These are phyloP conservation scores for Rosa chinensis DNA, from an alignment of 306 rosid species.

Conservation along the genomic window DNA sequence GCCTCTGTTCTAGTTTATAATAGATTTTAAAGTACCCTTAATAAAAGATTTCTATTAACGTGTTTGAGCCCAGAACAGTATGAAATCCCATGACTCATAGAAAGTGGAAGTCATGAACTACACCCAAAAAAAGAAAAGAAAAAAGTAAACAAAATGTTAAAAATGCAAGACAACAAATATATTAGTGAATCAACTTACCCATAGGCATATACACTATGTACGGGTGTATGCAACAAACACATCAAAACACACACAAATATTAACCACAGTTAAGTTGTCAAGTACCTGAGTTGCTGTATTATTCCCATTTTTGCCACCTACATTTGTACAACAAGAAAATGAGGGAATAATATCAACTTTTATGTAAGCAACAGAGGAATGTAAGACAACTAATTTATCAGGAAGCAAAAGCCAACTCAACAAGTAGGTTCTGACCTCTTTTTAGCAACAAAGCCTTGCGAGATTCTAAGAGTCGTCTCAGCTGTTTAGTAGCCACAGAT, in stretches of 20 bases:
- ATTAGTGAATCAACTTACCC: not conserved
- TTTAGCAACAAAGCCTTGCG: slow-evolving; percentile 55
- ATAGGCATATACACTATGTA: not conserved
- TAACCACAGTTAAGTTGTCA: slow-evolving; percentile 4
- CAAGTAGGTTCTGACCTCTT: slow-evolving; percentile 40
- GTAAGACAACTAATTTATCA: not conserved
- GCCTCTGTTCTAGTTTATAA: not conserved
- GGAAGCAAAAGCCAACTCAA: not conserved
- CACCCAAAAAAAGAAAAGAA: not conserved
- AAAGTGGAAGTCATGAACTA: not conserved
- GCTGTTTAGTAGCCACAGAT: slow-evolving; percentile 59
- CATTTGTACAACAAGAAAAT: slow-evolving; percentile 27
- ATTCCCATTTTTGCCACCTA: slow-evolving; percentile 58
- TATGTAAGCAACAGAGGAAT: not conserved
- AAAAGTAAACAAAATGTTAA: not conserved
- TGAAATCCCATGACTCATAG: not conserved
- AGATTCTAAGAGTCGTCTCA: slow-evolving; percentile 61
- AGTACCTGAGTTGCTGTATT: slow-evolving; percentile 57
- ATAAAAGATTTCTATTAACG: not conserved
- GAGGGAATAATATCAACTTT: not conserved
- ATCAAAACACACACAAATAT: slow-evolving; percentile 2
- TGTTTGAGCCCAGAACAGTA: not conserved
- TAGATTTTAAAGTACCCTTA: not conserved
- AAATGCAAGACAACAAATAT: not conserved
- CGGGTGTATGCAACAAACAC: not conserved